Conservation (phyloP, 1,284 basidiomycete genomes). For the Naganishia albida region DNA sequence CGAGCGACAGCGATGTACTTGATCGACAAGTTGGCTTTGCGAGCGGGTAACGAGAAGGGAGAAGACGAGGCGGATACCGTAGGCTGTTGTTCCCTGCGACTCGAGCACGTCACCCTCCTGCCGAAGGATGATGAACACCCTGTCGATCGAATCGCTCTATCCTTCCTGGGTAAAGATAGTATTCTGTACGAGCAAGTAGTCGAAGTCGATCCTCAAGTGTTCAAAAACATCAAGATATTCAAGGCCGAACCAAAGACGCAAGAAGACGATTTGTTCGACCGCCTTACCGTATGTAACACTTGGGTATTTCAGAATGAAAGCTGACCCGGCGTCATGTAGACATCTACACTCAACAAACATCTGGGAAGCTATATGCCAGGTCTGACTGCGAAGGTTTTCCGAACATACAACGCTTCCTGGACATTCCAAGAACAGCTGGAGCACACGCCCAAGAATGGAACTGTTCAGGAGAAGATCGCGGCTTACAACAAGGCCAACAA, state of each 20-base stretch:
- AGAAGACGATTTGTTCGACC: conserved; percentile 89
- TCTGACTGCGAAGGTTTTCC: conserved; percentile 95
- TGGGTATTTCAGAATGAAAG: conserved; percentile 4
- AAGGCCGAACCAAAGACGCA: conserved; percentile 84
- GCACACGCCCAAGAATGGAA: conserved; percentile 68
- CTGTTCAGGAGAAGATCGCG: conserved; percentile 86
- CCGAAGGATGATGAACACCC: conserved; percentile 63
- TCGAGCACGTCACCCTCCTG: conserved; percentile 88
- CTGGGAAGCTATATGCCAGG: conserved; percentile 90
- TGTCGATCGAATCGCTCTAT: conserved; percentile 68
- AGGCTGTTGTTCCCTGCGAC: conserved; percentile 92
- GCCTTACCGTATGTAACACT: conserved; percentile 70
- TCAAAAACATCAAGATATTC: conserved; percentile 87
- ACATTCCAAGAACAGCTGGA: conserved; percentile 89
- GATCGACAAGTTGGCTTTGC: conserved; percentile 89
- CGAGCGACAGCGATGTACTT: conserved; percentile 96
- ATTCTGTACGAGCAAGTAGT: conserved; percentile 93
- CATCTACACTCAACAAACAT: conserved; percentile 81
- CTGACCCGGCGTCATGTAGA: conserved; percentile 59
- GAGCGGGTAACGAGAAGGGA: conserved; percentile 97
- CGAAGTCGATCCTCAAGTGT: conserved; percentile 79
- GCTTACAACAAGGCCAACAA: conserved; percentile 95
- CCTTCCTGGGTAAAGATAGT: conserved; percentile 96
- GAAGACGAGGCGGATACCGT: conserved; percentile 97
- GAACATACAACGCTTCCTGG: conserved; percentile 95